Evolutionary conservation across 768 basidiomycete species (phyloP), one percentile per base, ranked within the genome.

Genomic region (Gloeophyllum trabeum): DNA sequence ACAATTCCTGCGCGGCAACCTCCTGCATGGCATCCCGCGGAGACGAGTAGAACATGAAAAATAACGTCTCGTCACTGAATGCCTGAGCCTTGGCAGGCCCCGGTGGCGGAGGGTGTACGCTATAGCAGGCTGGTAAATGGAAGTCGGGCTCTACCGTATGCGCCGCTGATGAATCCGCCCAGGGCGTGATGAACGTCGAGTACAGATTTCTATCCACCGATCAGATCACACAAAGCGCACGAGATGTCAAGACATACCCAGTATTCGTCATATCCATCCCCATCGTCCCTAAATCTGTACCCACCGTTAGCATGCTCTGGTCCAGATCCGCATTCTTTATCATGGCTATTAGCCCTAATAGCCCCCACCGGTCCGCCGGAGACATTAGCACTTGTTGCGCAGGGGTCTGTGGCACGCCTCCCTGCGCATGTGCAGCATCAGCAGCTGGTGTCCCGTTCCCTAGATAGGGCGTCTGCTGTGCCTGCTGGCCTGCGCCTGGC

Each of bases 1-100:
- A 94, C 90, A 98, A 68, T 67, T 97, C 93, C 58, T 90, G 85
- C 37, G 90, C 91, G 13, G 93, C 93, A 40, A 91, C 75, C 62
- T 98, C 92, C 61, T 98, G 93, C 42, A 94, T 66, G 30, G 83
- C 81, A 64, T 98, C 93, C 54, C 87, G 69, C 44, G 93, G 90
- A 61, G 79, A 81, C 43, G 89, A 80, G 65, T 97, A 98, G 71
- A 98, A 98, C 78, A 94, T 92, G 72, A 89, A 94, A 64, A 98
- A 96, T 21, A 98, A 66, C 13, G 93, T 96, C 63, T 98, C 93
- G 60, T 97, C 93, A 60, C 83, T 85, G 63, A 98, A 94, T 39
- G 81, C 76, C 1, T 74, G 71, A 14, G 81, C 84, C 64, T 91
- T 92, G 48, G 57, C 69, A 41, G 85, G 81, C 3, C 85, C 85